Percentiles rank a stretch among this genome's conserved stretches.
Evolutionary conservation across 176 grass and related monocot genomes (phyloP).

Genomic region (Oryza glumipatula): DNA sequence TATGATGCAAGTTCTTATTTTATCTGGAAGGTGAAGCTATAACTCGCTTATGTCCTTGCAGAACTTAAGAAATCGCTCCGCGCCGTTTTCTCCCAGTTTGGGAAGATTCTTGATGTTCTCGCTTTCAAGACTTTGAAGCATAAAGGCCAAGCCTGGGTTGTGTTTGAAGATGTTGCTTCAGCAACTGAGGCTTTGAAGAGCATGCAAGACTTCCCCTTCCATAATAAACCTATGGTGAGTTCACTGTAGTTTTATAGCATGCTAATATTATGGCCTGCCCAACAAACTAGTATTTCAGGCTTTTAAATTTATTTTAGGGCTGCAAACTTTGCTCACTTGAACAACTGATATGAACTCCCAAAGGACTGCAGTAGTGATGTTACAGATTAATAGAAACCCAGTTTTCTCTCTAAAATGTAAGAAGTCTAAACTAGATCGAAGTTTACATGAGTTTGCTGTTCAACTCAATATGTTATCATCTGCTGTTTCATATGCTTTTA

Average conservation of each 20-base stretch:
- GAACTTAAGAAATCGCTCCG: constrained; percentile 93
- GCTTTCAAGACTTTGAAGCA: constrained; percentile 98
- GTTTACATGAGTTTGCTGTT: not conserved
- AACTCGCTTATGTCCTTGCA: constrained; percentile 44
- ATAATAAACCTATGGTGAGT: constrained; percentile 92
- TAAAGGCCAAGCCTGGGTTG: constrained; percentile 97
- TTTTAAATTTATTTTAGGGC: not conserved
- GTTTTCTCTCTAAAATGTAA: not conserved
- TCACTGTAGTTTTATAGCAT: not conserved
- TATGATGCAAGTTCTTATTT: not conserved
- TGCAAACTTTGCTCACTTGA: not conserved
- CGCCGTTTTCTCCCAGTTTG: constrained; percentile 94
- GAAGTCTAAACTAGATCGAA: not conserved
- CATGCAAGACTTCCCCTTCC: constrained; percentile 96
- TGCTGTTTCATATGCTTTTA: not conserved
- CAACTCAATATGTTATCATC: not conserved
- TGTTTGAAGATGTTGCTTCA: constrained; percentile 89
- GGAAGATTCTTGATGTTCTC: constrained; percentile 93
- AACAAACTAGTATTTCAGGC: not conserved
- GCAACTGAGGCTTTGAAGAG: constrained; percentile 87
- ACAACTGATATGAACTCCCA: not conserved
- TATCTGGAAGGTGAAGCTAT: not conserved
- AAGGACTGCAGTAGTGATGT: not conserved
- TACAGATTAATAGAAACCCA: not conserved
- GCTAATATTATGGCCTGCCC: not conserved